These are phyloP conservation scores for Xylaria sp. DNA, from an alignment of 2,329 filamentous ascomycete species.

Conservation along the genomic window DNA sequence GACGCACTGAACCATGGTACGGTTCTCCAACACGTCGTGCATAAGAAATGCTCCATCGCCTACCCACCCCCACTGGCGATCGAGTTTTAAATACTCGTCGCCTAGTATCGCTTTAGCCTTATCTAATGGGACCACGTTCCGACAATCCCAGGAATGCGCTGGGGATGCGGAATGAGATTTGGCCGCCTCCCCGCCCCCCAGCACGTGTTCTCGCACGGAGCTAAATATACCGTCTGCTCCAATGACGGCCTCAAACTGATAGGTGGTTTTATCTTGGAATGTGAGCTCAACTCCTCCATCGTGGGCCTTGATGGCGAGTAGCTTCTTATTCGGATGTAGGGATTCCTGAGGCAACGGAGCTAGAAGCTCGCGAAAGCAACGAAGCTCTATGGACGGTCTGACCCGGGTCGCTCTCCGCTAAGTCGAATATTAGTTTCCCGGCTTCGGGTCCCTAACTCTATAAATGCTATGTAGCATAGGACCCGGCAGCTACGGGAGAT, in stretches of 20 bases:
- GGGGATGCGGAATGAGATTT: slow-evolving; percentile 24
- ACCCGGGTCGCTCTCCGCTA: slow-evolving; percentile 4
- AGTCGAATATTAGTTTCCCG: slow-evolving; percentile 28
- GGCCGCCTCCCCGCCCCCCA: not conserved
- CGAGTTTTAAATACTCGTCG: slow-evolving; percentile 33
- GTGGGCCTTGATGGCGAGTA: slow-evolving; percentile 18
- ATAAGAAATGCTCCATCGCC: slow-evolving; percentile 38
- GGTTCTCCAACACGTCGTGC: slow-evolving; percentile 40
- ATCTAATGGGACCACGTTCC: slow-evolving; percentile 32
- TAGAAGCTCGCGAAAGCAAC: slow-evolving; percentile 34
- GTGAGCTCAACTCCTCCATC: slow-evolving; percentile 6
- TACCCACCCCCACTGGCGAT: slow-evolving; percentile 38
- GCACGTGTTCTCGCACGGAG: slow-evolving; percentile 31
- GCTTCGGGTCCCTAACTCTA: slow-evolving; percentile 39
- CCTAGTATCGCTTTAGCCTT: slow-evolving; percentile 34
- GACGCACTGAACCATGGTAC: slow-evolving; percentile 40
- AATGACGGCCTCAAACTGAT: slow-evolving; percentile 38
- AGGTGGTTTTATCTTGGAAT: slow-evolving; percentile 30
- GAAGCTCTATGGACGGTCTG: slow-evolving; percentile 28
- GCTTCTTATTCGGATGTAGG: slow-evolving; percentile 36
- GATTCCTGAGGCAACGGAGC: slow-evolving; percentile 29
- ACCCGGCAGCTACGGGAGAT: not conserved
- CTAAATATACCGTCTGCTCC: slow-evolving; percentile 42
- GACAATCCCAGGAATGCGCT: slow-evolving; percentile 38
- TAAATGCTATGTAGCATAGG: not conserved